phyloP scores from a whole-genome alignment of 345 rosid species.

The Ceriops zippeliana region DNA sequence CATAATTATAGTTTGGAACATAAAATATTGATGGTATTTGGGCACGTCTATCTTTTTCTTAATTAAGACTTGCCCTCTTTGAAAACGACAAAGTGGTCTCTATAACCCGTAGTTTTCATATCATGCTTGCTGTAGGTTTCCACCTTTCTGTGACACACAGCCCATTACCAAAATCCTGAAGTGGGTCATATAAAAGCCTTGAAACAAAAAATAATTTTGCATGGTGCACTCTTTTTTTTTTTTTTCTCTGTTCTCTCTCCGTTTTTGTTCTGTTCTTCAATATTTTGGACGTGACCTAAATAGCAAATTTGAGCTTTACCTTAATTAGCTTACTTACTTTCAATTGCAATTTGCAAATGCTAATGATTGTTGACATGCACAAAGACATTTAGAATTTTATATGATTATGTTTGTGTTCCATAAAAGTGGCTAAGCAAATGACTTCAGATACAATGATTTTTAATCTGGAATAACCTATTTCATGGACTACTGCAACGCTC shows the following conservation, averaged over 20 bases:
- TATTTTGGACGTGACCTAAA: no score
- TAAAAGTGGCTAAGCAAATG: slow-evolving; percentile 23
- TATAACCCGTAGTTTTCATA: slow-evolving; percentile 27
- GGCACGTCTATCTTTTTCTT: slow-evolving; percentile 41
- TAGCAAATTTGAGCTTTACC: no score
- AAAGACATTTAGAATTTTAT: slow-evolving; percentile 32
- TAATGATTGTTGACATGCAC: slow-evolving; percentile 30
- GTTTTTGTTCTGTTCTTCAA: not conserved
- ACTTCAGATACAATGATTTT: slow-evolving; percentile 21
- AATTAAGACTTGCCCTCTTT: slow-evolving; percentile 26
- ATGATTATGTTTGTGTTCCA: slow-evolving; percentile 40
- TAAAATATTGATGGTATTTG: slow-evolving; percentile 33
- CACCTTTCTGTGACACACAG: slow-evolving; percentile 15
- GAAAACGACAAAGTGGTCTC: slow-evolving; percentile 37
- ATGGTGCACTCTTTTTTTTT: no score
- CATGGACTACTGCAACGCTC: no score
- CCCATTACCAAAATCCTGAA: not conserved
- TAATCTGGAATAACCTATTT: slow-evolving; percentile 6
- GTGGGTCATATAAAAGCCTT: no score
- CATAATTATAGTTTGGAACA: slow-evolving; percentile 22
- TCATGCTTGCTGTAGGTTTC: slow-evolving; percentile 12
- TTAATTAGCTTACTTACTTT: not conserved
- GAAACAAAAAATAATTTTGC: no score
- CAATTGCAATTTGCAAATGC: not conserved
- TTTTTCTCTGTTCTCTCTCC: slow-evolving; percentile 1